These are phyloP conservation scores for Holtermanniella nyarrowii DNA, from an alignment of 768 basidiomycete genomes.

Conservation along the genomic window DNA sequence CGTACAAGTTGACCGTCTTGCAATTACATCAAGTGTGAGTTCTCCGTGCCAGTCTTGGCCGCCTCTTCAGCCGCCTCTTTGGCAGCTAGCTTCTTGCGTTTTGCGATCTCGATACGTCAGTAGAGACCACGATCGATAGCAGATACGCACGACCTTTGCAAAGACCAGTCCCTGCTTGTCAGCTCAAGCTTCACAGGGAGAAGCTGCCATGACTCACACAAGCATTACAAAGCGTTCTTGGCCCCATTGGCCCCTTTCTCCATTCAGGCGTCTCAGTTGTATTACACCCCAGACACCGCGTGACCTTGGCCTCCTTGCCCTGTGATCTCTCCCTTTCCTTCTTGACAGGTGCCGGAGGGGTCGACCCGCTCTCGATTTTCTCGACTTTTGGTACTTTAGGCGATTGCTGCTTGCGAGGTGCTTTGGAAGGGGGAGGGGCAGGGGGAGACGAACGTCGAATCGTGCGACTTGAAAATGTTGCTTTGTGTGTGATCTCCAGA, in stretches of 20 bases:
- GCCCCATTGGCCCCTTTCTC: conserved; percentile 41
- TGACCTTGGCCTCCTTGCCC: conserved; percentile 6
- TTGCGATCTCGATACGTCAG: not conserved
- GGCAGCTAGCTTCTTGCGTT: not conserved
- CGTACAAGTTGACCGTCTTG: no score
- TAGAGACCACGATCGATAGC: not conserved
- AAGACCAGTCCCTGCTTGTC: not conserved
- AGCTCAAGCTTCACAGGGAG: not conserved
- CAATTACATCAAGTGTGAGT: no score
- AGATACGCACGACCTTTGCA: not conserved
- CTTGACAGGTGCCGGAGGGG: not conserved
- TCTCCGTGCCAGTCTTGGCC: no score
- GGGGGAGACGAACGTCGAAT: no score
- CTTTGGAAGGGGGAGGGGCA: no score
- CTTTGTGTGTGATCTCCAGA: no score
- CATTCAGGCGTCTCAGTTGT: conserved; percentile 42
- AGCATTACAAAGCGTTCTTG: conserved; percentile 41
- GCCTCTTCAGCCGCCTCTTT: no score
- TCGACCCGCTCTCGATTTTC: not conserved
- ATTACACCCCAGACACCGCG: conserved; percentile 35
- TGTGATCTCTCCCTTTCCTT: not conserved
- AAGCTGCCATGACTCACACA: conserved; percentile 26
- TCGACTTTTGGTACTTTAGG: not conserved
- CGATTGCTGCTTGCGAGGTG: no score
- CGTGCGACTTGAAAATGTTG: no score